Conservation (phyloP, 1,284 basidiomycete species). For the Malassezia vespertilionis region DNA sequence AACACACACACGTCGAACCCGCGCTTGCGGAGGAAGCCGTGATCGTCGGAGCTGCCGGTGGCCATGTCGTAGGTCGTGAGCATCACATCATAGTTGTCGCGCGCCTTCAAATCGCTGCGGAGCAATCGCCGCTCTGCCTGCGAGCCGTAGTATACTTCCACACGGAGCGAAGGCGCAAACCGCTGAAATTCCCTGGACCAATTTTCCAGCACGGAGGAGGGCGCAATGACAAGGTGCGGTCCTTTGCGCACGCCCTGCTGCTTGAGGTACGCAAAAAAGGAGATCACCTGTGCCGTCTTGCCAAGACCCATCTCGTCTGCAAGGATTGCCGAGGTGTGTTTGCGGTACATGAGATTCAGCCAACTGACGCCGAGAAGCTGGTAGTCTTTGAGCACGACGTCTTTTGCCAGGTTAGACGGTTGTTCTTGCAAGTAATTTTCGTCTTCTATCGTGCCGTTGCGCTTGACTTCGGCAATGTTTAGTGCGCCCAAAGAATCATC, state of each 20-base stretch:
- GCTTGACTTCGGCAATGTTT: conserved; percentile 26
- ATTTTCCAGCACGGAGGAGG: conserved; percentile 88
- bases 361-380: conserved; percentile 96
- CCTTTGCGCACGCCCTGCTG: conserved; percentile 60
- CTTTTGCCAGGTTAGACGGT: conserved; percentile 60
- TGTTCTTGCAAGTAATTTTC: conserved; percentile 58
- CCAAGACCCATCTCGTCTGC: conserved; percentile 73
- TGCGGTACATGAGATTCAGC: conserved; percentile 75
- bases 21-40: conserved; percentile 72
- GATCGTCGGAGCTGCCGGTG: conserved; percentile 65
- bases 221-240: conserved; percentile 82
- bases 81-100: conserved; percentile 77
- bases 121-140: conserved; percentile 75
- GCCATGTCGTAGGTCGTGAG: conserved; percentile 94
- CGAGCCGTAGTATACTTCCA: conserved; percentile 83
- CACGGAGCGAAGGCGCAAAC: conserved; percentile 72
- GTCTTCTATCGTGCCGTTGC: conserved; percentile 23
- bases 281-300: conserved; percentile 96
- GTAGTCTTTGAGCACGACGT: conserved; percentile 82
- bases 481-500: conserved; percentile 30
- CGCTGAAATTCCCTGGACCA: conserved; percentile 92
- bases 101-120: conserved; percentile 56
- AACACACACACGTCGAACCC: conserved; percentile 76
- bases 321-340: conserved; percentile 78
- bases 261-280: conserved; percentile 81